Percentiles rank a stretch among this genome's conserved stretches.
Evolutionary conservation across 305 asterid genomes (phyloP).

Genomic region (Rubia peregrina): DNA sequence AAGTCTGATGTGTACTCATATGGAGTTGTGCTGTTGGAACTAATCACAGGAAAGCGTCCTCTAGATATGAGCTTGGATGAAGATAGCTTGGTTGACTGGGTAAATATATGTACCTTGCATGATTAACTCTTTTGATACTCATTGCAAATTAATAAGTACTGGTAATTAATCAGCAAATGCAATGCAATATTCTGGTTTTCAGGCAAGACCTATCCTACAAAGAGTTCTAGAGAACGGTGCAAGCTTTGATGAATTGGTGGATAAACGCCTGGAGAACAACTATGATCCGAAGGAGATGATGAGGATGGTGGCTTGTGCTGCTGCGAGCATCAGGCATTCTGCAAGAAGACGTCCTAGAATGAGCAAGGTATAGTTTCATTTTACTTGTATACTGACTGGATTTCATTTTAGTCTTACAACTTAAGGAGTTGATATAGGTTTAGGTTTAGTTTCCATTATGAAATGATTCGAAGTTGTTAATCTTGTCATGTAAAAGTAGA

Average conservation of each 20-base stretch:
- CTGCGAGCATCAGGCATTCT: slow-evolving; percentile 65
- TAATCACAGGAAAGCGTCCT: slow-evolving; percentile 76
- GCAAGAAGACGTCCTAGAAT: slow-evolving; percentile 84
- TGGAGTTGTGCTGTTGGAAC: slow-evolving; percentile 76
- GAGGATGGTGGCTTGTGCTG: slow-evolving; percentile 67
- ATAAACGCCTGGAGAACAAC: slow-evolving; percentile 47
- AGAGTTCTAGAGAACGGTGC: slow-evolving; percentile 39
- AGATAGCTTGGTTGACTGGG: slow-evolving; percentile 81
- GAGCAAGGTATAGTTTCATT: slow-evolving; percentile 56
- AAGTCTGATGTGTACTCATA: slow-evolving; percentile 85
- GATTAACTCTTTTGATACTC: background rate
- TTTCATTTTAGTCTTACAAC: too few species aligned
- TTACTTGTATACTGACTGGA: background rate
- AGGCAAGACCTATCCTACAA: slow-evolving; percentile 73
- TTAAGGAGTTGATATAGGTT: too few species aligned
- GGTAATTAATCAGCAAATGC: background rate
- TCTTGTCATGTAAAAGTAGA: too few species aligned
- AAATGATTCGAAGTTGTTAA: too few species aligned
- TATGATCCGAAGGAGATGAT: slow-evolving; percentile 64
- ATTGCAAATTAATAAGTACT: too few species aligned
- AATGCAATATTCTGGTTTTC: slow-evolving; percentile 8
- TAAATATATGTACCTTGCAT: slow-evolving; percentile 11
- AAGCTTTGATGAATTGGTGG: slow-evolving; percentile 62
- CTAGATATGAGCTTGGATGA: slow-evolving; percentile 51
- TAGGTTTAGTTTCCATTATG: too few species aligned